Conservation (phyloP, 2,329 filamentous ascomycete species). For the Sporothrix pallida region DNA sequence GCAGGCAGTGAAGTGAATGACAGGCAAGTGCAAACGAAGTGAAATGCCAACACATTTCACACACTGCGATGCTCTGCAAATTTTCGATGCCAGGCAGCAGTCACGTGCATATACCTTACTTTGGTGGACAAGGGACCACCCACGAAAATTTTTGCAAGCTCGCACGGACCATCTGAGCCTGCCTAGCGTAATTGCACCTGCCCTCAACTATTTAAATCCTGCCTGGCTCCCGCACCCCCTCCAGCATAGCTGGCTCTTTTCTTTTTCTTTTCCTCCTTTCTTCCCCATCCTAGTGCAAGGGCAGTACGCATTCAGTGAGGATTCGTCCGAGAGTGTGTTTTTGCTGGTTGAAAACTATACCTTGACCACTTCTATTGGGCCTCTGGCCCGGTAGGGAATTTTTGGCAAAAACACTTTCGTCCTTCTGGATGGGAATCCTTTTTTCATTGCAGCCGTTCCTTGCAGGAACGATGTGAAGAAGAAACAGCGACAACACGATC, state of each 20-base stretch:
- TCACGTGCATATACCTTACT: neutral
- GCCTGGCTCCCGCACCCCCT: constrained; percentile 18
- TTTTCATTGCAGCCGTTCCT: constrained; percentile 57
- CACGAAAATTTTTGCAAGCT: constrained; percentile 36
- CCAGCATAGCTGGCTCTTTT: constrained; percentile 18
- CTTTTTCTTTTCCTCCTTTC: constrained; percentile 47
- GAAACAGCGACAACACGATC: constrained; percentile 41
- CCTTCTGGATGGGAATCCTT: constrained; percentile 35
- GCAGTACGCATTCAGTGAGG: constrained; percentile 80
- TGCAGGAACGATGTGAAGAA: constrained; percentile 58
- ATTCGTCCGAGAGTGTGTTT: constrained; percentile 86
- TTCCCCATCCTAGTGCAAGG: constrained; percentile 70
- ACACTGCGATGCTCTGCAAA: no score
- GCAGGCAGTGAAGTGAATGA: no score
- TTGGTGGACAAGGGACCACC: no score
- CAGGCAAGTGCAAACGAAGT: no score
- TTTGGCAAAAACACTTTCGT: constrained; percentile 60
- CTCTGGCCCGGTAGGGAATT: constrained; percentile 76
- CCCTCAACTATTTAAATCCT: constrained; percentile 37
- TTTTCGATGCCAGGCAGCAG: neutral
- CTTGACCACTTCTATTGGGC: constrained; percentile 76
- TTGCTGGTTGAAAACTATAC: constrained; percentile 90
- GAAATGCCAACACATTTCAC: no score
- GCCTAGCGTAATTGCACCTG: neutral
- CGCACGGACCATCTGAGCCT: constrained; percentile 39